Percentiles rank a stretch among this genome's conserved stretches.
Evolutionary conservation across 305 asterid genomes (phyloP).

Genomic region (Fraxinus nigra): DNA sequence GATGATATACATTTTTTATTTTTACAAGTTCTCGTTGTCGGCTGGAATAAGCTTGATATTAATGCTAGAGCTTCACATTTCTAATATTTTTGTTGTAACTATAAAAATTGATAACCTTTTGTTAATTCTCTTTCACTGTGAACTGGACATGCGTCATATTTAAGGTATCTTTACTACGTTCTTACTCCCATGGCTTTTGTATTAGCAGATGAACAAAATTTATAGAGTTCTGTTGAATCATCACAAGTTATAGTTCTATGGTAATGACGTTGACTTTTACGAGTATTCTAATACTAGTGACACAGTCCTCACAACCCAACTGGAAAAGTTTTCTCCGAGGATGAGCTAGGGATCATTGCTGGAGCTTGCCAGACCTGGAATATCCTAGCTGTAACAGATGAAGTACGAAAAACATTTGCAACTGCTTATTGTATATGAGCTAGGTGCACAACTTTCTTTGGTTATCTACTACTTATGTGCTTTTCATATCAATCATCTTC

Average conservation of each 20-base stretch:
- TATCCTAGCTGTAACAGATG: conserved; percentile 83
- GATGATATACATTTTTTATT: neutral
- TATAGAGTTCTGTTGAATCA: neutral
- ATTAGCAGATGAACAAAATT: neutral
- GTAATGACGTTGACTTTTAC: conserved; percentile 14
- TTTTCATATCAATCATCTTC: neutral
- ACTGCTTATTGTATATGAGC: neutral
- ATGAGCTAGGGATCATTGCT: conserved; percentile 82
- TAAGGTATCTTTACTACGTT: neutral
- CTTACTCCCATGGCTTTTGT: neutral
- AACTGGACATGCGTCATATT: neutral
- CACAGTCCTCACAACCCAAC: conserved; percentile 97
- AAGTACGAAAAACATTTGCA: conserved; percentile 50
- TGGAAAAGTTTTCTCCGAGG: conserved; percentile 71
- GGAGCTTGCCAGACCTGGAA: conserved; percentile 69
- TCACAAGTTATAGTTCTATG: neutral
- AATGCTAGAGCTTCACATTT: neutral
- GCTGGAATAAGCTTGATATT: neutral
- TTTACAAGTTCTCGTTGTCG: neutral
- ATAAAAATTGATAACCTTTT: neutral
- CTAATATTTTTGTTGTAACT: neutral
- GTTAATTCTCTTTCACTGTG: neutral
- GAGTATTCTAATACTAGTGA: conserved; percentile 34
- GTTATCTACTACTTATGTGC: neutral
- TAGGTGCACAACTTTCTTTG: conserved; percentile 2